These are phyloP conservation scores for Fusarium penzigii DNA, from an alignment of 2,329 filamentous ascomycete genomes.

Conservation along the genomic window DNA sequence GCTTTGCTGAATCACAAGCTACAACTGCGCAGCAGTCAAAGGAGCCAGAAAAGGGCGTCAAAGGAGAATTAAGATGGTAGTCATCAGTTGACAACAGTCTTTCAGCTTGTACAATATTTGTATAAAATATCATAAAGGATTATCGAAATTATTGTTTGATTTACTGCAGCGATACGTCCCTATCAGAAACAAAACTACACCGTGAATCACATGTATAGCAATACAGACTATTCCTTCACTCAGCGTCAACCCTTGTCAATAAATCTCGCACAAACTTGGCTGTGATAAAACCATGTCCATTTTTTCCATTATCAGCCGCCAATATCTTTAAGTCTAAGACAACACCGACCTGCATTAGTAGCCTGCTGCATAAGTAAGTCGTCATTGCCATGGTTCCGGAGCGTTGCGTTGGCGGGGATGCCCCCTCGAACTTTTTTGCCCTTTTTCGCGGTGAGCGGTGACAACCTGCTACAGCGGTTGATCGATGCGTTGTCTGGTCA, in stretches of 20 bases:
- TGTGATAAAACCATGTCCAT: neutral
- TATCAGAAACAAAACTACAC: neutral
- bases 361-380: too few species aligned
- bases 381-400: neutral
- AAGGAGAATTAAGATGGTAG: slow-evolving; percentile 41
- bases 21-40: slow-evolving; percentile 15
- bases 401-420: neutral
- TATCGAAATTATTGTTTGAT: neutral
- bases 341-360: too few species aligned
- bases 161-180: too few species aligned
- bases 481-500: slow-evolving; percentile 29
- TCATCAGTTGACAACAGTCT: neutral
- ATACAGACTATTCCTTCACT: slow-evolving; percentile 1
- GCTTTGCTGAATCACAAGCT: slow-evolving; percentile 54
- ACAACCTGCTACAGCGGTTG: slow-evolving; percentile 16
- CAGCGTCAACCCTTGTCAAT: neutral
- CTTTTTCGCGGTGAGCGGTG: slow-evolving; percentile 5
- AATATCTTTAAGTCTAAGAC: too few species aligned
- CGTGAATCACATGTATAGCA: slow-evolving; percentile 2
- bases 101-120: neutral
- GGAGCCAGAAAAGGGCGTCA: slow-evolving; percentile 36
- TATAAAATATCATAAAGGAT: neutral
- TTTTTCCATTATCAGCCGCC: neutral
- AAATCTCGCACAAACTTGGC: neutral
- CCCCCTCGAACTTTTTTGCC: slow-evolving; percentile 19